A percentile compares a stretch with the other conserved stretches of the same genome.
These are phyloP conservation scores for Spirogloea muscicola DNA, from an alignment of 139 green algal species.

Conservation along the genomic window DNA sequence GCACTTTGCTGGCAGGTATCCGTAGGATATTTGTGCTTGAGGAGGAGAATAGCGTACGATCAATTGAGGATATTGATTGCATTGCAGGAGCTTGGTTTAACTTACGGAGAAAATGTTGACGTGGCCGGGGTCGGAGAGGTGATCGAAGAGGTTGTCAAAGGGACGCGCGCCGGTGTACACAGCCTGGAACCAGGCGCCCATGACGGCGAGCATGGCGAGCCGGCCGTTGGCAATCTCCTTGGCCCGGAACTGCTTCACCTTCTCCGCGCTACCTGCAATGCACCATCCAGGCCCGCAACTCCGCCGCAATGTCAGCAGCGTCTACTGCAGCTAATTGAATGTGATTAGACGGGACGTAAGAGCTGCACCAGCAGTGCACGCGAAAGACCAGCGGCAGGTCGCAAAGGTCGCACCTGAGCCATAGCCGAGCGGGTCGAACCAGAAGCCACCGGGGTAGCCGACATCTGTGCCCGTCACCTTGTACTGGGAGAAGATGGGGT, in stretches of 20 bases:
- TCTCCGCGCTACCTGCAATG: background rate
- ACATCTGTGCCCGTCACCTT: conserved; percentile 46
- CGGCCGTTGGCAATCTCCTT: conserved; percentile 78
- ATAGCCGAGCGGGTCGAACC: conserved; percentile 40
- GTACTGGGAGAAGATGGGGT: conserved; percentile 47
- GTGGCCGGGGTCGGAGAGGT: conserved; percentile 45
- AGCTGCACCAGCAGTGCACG: too few relatives aligned
- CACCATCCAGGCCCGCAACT: too few relatives aligned
- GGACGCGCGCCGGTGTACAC: conserved; percentile 31
- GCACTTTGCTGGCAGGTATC: too few relatives aligned
- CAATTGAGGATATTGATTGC: too few relatives aligned
- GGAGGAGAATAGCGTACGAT: too few relatives aligned
- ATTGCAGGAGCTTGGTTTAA: too few relatives aligned
- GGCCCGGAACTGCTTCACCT: conserved; percentile 52
- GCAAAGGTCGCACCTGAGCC: conserved; percentile 6
- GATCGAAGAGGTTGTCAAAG: conserved; percentile 42
- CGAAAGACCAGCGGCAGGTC: too few relatives aligned
- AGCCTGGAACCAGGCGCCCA: conserved; percentile 32
- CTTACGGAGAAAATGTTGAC: conserved; percentile 45
- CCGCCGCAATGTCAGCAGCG: too few relatives aligned
- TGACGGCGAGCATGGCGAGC: conserved; percentile 65
- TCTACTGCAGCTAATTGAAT: too few relatives aligned
- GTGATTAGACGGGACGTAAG: too few relatives aligned
- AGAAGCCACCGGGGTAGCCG: conserved; percentile 45
- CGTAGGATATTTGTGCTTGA: too few relatives aligned